Conservation (phyloP, 768 basidiomycete species). For the Sarcomyxa edulis region DNA sequence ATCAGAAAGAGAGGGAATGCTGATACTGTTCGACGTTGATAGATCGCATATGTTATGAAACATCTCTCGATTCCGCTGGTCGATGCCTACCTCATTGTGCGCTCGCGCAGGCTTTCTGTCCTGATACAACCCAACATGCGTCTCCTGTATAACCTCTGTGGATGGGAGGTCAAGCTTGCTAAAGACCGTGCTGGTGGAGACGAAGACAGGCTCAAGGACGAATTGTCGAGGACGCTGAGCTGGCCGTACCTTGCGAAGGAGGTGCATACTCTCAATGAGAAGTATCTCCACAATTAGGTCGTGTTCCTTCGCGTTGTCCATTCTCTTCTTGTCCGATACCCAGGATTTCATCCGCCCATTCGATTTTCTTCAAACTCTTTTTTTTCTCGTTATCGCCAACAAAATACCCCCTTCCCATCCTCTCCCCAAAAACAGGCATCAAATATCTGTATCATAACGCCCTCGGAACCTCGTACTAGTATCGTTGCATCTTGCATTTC, state of each 20-base stretch:
- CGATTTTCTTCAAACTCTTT: too few species aligned
- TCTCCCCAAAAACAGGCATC: too few species aligned
- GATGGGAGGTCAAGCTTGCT: slow-evolving; percentile 94
- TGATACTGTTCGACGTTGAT: slow-evolving; percentile 3
- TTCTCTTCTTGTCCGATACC: neutral
- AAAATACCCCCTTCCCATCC: too few species aligned
- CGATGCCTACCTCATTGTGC: slow-evolving; percentile 90
- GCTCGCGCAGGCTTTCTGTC: slow-evolving; percentile 84
- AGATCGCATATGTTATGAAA: slow-evolving; percentile 98
- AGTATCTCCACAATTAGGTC: slow-evolving; percentile 42
- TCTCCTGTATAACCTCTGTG: slow-evolving; percentile 90
- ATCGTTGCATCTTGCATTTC: too few species aligned
- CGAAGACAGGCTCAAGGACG: slow-evolving; percentile 44
- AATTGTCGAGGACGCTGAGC: slow-evolving; percentile 63
- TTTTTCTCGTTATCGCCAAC: too few species aligned
- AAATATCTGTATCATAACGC: too few species aligned
- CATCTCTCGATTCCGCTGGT: slow-evolving; percentile 80
- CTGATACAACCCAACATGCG: slow-evolving; percentile 95
- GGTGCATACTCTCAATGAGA: slow-evolving; percentile 82
- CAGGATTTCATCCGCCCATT: too few species aligned
- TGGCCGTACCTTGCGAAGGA: slow-evolving; percentile 87
- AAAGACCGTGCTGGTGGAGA: slow-evolving; percentile 57
- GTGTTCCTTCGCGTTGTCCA: neutral
- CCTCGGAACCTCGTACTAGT: too few species aligned
- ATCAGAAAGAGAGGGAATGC: neutral